Percentiles rank a stretch among this genome's conserved stretches.
Evolutionary conservation across 352 stramenopile species (phyloP).

Genomic region (Globisporangium abappressorium): DNA sequence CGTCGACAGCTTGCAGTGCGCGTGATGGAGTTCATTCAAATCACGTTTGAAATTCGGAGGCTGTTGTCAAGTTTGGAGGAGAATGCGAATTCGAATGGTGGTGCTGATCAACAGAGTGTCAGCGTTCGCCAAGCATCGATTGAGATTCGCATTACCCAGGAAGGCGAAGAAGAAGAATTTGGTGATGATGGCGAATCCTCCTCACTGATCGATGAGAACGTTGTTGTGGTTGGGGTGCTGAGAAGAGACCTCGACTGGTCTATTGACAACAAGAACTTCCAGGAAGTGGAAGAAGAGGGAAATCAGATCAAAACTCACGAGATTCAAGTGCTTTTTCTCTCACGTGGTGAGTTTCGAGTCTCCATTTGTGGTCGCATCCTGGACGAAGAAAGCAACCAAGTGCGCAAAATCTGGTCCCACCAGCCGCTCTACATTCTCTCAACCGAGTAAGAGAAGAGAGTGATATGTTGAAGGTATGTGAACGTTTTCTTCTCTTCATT

Average conservation of each 20-base stretch:
- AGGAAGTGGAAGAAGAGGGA: constrained; percentile 1
- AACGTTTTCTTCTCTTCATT: not conserved
- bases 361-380: constrained; percentile 23
- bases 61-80: not conserved
- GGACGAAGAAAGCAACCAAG: not conserved
- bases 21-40: constrained; percentile 16
- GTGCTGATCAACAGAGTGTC: not conserved
- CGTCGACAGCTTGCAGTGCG: constrained; percentile 6
- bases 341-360: constrained; percentile 51
- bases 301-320: constrained; percentile 21
- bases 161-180: constrained; percentile 19
- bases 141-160: constrained; percentile 35
- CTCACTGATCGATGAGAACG: constrained; percentile 22
- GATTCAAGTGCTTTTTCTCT: constrained; percentile 63
- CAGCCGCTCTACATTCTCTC: constrained; percentile 42
- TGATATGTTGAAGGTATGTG: not conserved
- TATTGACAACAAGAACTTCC: not conserved
- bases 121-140: constrained; percentile 1
- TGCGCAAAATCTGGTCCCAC: constrained; percentile 42
- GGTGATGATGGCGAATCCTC: constrained; percentile 1
- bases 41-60: constrained; percentile 7
- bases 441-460: constrained; percentile 3
- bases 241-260: constrained; percentile 28
- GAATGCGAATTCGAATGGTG: not conserved
- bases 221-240: constrained; percentile 38